Evolutionary conservation across 805 yeast species (phyloP).

Genomic region (Sugiyamaella marilandica): DNA sequence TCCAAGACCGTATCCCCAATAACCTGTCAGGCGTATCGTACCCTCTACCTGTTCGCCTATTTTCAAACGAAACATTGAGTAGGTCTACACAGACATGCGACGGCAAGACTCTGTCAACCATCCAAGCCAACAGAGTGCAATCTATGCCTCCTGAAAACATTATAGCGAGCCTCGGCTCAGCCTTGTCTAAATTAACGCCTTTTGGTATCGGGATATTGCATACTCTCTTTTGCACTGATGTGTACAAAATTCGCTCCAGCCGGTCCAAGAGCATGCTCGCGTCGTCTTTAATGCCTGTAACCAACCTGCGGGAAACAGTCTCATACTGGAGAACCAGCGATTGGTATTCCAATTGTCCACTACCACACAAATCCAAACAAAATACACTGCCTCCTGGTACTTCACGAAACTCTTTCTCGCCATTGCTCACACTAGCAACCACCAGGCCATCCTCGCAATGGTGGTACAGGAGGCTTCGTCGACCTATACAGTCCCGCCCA

Average conservation of each 20-base stretch:
- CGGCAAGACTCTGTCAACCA: constrained; percentile 28
- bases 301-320: background rate
- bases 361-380: constrained; percentile 33
- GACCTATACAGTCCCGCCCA: constrained; percentile 82
- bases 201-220: constrained; percentile 6
- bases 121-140: constrained; percentile 70
- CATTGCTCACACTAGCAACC: constrained; percentile 41
- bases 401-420: constrained; percentile 34
- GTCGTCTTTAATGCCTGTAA: background rate
- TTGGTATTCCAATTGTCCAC: background rate
- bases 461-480: constrained; percentile 61
- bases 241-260: background rate
- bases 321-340: background rate
- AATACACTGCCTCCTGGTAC: constrained; percentile 53
- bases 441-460: constrained; percentile 31
- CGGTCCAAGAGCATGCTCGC: background rate
- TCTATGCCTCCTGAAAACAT: constrained; percentile 95
- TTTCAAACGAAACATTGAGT: constrained; percentile 89
- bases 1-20: constrained; percentile 63
- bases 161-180: constrained; percentile 44
- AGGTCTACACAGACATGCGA: constrained; percentile 49
- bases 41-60: constrained; percentile 61
- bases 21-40: constrained; percentile 80
- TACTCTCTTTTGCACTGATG: constrained; percentile 8
- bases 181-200: background rate